phyloP scores from a whole-genome alignment of 805 yeast genomes.

The Sungouiozyma ichnusensis region DNA sequence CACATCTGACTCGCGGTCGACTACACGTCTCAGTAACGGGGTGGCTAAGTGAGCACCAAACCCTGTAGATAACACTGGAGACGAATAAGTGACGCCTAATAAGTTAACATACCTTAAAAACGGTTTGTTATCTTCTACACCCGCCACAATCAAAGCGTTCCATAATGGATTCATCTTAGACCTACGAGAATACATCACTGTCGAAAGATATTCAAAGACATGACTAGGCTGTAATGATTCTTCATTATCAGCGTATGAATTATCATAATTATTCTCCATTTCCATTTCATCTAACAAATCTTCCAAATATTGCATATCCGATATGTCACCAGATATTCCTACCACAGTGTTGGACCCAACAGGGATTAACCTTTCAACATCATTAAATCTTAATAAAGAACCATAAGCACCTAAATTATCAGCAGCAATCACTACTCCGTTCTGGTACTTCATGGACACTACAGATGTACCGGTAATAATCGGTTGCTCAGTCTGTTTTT shows the following conservation, averaged over 20 bases:
- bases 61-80: slow-evolving; percentile 91
- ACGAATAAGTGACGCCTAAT: slow-evolving; percentile 79
- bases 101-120: slow-evolving; percentile 81
- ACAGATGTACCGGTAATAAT: slow-evolving; percentile 96
- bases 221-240: slow-evolving; percentile 71
- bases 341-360: slow-evolving; percentile 84
- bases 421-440: slow-evolving; percentile 90
- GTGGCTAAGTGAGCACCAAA: slow-evolving; percentile 92
- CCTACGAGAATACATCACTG: slow-evolving; percentile 78
- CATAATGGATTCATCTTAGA: slow-evolving; percentile 92
- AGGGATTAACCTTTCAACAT: slow-evolving; percentile 72
- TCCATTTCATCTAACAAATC: slow-evolving; percentile 68
- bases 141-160: slow-evolving; percentile 90
- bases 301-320: slow-evolving; percentile 82
- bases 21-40: slow-evolving; percentile 78
- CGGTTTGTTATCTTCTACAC: slow-evolving; percentile 62
- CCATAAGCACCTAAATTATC: slow-evolving; percentile 93
- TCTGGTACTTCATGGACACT: slow-evolving; percentile 76
- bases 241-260: slow-evolving; percentile 35
- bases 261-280: slow-evolving; percentile 69
- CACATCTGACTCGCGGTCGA: slow-evolving; percentile 70
- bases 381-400: slow-evolving; percentile 74
- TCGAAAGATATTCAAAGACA: slow-evolving; percentile 77
- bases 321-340: slow-evolving; percentile 89
- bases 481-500: slow-evolving; percentile 85